phyloP scores from a whole-genome alignment of 1,284 basidiomycete species.

The Ustilago lituana region DNA sequence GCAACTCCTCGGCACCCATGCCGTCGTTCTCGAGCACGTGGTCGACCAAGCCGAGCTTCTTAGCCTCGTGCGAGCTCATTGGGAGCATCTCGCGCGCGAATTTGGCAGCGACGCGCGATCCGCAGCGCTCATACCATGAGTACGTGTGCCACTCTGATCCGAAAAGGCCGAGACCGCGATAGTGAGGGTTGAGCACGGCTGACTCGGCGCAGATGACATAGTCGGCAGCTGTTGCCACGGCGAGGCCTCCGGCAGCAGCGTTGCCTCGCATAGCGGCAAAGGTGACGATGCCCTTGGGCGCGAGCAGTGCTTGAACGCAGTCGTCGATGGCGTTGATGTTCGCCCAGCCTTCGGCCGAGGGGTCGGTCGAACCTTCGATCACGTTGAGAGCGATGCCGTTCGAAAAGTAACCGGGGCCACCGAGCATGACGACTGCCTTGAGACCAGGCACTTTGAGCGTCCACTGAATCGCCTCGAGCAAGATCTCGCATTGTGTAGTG shows the following conservation, averaged over 20 bases:
- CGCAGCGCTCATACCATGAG: conserved; percentile 68
- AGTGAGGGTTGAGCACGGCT: conserved; percentile 70
- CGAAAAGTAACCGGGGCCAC: conserved; percentile 68
- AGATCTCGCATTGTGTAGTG: conserved; percentile 68
- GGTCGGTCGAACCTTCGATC: conserved; percentile 68
- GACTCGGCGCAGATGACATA: conserved; percentile 67
- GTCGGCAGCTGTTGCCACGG: conserved; percentile 69
- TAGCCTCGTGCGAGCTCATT: conserved; percentile 62
- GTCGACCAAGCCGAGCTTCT: conserved; percentile 45
- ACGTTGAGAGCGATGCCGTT: conserved; percentile 71
- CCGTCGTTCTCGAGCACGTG: conserved; percentile 31
- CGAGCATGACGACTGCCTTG: conserved; percentile 68
- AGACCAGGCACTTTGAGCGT: conserved; percentile 66
- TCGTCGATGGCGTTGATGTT: conserved; percentile 70
- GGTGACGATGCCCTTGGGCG: conserved; percentile 68
- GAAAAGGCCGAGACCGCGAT: conserved; percentile 69
- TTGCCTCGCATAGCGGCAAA: conserved; percentile 70
- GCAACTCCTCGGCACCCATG: conserved; percentile 11
- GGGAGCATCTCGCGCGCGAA: conserved; percentile 69
- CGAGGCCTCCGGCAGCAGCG: conserved; percentile 70
- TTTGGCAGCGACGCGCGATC: conserved; percentile 61
- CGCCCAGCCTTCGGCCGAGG: conserved; percentile 69
- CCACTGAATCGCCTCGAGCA: conserved; percentile 68
- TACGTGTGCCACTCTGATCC: conserved; percentile 70
- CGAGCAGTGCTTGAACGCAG: conserved; percentile 63